These are phyloP conservation scores for Fusarium globosum DNA, from an alignment of 2,329 filamentous ascomycete species.

Conservation along the genomic window DNA sequence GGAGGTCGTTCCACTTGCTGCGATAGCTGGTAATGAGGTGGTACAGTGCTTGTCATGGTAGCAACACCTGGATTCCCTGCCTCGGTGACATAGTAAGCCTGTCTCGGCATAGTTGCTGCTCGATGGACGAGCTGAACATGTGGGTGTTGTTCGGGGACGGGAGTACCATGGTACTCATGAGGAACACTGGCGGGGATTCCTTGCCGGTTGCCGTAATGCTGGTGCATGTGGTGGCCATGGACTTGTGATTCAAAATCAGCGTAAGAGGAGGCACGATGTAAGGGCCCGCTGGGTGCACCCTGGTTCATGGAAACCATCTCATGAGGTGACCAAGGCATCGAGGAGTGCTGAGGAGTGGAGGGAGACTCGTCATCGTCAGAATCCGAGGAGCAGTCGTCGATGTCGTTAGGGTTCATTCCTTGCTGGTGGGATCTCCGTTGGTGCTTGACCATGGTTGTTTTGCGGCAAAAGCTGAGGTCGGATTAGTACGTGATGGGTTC, in stretches of 20 bases:
- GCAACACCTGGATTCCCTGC: constrained; percentile 71
- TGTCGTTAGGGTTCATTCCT: constrained; percentile 65
- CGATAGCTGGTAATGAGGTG: constrained; percentile 64
- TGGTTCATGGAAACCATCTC: constrained; percentile 55
- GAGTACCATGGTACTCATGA: constrained; percentile 57
- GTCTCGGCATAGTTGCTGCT: constrained; percentile 59
- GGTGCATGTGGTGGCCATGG: constrained; percentile 50
- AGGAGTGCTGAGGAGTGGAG: constrained; percentile 65
- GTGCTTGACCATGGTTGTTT: constrained; percentile 78
- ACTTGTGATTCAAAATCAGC: constrained; percentile 65
- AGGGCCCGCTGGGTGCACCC: constrained; percentile 49
- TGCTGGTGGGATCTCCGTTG: constrained; percentile 71
- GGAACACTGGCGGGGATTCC: constrained; percentile 55
- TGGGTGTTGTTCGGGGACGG: constrained; percentile 58
- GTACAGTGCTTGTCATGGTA: constrained; percentile 66
- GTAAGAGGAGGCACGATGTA: constrained; percentile 66
- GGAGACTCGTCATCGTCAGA: constrained; percentile 70
- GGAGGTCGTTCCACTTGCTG: constrained; percentile 58
- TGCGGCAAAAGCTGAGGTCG: constrained; percentile 71
- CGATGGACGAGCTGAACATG: constrained; percentile 62
- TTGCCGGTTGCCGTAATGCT: constrained; percentile 59
- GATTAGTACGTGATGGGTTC: constrained; percentile 29
- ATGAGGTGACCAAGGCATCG: constrained; percentile 63
- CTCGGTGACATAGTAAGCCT: constrained; percentile 68
- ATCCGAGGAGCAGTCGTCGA: constrained; percentile 66